Conservation (phyloP, 805 yeast genomes). For the Lipomyces sp. region DNA sequence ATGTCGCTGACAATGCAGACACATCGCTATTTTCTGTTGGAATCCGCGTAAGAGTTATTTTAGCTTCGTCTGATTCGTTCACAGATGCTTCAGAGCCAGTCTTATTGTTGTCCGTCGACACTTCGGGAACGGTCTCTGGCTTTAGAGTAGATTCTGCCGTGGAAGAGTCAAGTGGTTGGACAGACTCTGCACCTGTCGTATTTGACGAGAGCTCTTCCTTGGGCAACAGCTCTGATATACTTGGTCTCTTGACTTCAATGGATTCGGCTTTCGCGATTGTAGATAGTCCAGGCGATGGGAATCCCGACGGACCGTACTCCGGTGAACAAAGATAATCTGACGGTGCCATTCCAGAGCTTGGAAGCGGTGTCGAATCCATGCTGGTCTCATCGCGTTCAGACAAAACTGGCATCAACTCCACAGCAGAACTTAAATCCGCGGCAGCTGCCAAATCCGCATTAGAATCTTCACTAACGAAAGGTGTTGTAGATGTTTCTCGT, state of each 20-base stretch:
- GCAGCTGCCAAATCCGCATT: slow-evolving; percentile 3
- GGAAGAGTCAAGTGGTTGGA: neutral
- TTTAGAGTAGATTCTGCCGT: neutral
- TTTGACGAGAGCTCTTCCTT: slow-evolving; percentile 10
- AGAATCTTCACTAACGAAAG: slow-evolving; percentile 28
- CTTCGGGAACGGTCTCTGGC: neutral
- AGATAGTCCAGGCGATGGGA: slow-evolving; percentile 34
- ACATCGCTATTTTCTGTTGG: neutral
- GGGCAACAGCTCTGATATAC: neutral
- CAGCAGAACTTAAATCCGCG: slow-evolving; percentile 23
- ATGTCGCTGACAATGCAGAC: slow-evolving; percentile 3
- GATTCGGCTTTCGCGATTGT: slow-evolving; percentile 12
- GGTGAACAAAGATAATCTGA: slow-evolving; percentile 14
- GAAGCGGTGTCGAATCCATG: neutral
- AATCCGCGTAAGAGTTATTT: neutral
- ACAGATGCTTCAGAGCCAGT: neutral
- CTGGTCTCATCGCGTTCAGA: slow-evolving; percentile 6
- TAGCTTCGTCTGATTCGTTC: neutral
- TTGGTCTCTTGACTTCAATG: neutral
- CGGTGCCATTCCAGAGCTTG: neutral
- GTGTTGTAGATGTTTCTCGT: slow-evolving; percentile 32
- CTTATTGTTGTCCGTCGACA: neutral
- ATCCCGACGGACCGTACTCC: slow-evolving; percentile 18
- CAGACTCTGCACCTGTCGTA: neutral
- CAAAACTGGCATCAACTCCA: slow-evolving; percentile 34